Percentiles rank a stretch among this genome's conserved stretches.
Evolutionary conservation across 345 rosid genomes (phyloP).

Genomic region (Eucalyptus dawsonii): DNA sequence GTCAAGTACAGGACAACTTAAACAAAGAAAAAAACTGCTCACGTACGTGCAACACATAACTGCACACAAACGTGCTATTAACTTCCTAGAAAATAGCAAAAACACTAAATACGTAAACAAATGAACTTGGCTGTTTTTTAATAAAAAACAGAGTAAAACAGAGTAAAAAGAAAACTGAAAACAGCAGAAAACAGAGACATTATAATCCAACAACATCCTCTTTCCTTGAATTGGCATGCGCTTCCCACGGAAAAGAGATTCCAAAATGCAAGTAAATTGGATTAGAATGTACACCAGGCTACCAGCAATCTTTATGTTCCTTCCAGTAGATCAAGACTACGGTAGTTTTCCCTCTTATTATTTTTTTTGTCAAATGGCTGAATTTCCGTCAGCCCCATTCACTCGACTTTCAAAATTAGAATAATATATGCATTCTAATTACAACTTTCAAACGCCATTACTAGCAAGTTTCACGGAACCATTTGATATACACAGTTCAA

Average conservation of each 20-base stretch:
- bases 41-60: too few relatives aligned
- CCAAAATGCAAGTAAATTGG: background rate
- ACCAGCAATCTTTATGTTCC: background rate
- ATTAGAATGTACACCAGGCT: background rate
- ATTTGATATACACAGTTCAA: background rate
- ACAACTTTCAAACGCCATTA: background rate
- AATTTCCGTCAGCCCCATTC: background rate
- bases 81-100: too few relatives aligned
- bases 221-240: conserved; percentile 18
- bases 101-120: too few relatives aligned
- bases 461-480: background rate
- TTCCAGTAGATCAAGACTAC: background rate
- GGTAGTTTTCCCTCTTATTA: background rate
- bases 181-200: too few relatives aligned
- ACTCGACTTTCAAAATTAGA: background rate
- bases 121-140: too few relatives aligned
- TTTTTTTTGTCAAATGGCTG: background rate
- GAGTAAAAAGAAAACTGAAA: too few relatives aligned
- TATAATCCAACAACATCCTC: too few relatives aligned
- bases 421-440: background rate
- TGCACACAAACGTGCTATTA: too few relatives aligned
- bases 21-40: too few relatives aligned
- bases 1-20: too few relatives aligned
- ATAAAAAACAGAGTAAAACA: too few relatives aligned
- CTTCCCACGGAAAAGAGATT: conserved; percentile 15